Evolutionary conservation across 192 early-diverging fungal genomes (phyloP).

Genomic region (Coemansia sp.): DNA sequence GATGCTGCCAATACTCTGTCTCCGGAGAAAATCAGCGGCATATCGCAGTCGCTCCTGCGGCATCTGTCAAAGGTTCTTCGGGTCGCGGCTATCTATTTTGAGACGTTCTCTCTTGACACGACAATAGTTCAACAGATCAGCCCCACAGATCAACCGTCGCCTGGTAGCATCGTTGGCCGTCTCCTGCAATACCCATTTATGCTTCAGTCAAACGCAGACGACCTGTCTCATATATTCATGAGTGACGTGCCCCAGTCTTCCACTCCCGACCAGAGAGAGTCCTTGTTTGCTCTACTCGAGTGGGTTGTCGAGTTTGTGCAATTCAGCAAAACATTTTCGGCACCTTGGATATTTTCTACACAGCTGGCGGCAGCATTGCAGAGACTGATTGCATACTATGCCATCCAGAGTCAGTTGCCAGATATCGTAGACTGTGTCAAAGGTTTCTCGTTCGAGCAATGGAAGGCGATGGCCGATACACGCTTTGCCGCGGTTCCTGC

Average conservation of each 20-base stretch:
- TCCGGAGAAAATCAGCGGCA: slow-evolving; percentile 12
- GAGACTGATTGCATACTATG: slow-evolving; percentile 5
- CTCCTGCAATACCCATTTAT: slow-evolving; percentile 25
- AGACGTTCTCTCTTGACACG: slow-evolving; percentile 35
- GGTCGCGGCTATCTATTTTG: slow-evolving; percentile 20
- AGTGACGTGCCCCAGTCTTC: background rate
- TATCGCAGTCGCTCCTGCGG: slow-evolving; percentile 3
- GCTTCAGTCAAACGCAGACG: slow-evolving; percentile 7
- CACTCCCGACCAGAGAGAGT: background rate
- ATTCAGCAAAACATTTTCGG: background rate
- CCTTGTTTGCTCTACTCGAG: slow-evolving; percentile 6
- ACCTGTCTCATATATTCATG: slow-evolving; percentile 5
- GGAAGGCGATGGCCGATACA: slow-evolving; percentile 14
- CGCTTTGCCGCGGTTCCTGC: too few relatives aligned
- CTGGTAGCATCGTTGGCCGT: slow-evolving; percentile 2
- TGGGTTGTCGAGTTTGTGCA: slow-evolving; percentile 33
- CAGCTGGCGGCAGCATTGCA: slow-evolving; percentile 21
- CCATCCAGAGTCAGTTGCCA: background rate
- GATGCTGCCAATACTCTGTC: slow-evolving; percentile 11
- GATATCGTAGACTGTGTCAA: background rate
- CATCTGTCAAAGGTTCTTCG: slow-evolving; percentile 17
- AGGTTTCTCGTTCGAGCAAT: slow-evolving; percentile 8
- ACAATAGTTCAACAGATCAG: too few relatives aligned
- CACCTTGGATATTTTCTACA: slow-evolving; percentile 13
- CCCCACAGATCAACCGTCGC: too few relatives aligned